Evolutionary conservation across 345 rosid species (phyloP).

Genomic region (Ceriops zippeliana): DNA sequence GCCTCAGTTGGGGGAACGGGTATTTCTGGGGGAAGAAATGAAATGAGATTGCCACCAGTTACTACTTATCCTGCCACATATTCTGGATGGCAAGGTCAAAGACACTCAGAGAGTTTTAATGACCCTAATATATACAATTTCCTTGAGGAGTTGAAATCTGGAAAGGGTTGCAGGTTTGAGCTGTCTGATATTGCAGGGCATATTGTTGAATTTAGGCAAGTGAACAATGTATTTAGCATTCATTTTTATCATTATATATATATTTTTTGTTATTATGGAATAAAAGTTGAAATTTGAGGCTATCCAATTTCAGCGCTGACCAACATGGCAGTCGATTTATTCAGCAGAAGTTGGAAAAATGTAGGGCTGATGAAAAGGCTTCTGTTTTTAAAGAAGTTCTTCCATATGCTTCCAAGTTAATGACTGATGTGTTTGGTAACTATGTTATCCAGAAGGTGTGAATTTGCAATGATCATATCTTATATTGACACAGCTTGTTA

Average conservation of each 20-base stretch:
- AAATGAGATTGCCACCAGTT: constrained; percentile 51
- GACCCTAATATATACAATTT: constrained; percentile 66
- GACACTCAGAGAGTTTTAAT: constrained; percentile 52
- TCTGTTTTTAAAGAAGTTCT: constrained; percentile 86
- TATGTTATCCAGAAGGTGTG: constrained; percentile 95
- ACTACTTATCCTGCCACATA: constrained; percentile 54
- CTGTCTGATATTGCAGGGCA: constrained; percentile 79
- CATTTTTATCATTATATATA: constrained; percentile 13
- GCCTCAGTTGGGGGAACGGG: constrained; percentile 59
- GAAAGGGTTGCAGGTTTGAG: constrained; percentile 76
- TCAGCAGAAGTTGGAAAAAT: constrained; percentile 91
- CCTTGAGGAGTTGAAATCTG: constrained; percentile 89
- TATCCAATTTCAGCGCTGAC: constrained; percentile 65
- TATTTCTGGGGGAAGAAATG: constrained; percentile 55
- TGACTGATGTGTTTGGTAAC: constrained; percentile 98
- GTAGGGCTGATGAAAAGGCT: constrained; percentile 69
- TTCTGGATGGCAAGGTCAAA: constrained; percentile 83
- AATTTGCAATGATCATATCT: background rate
- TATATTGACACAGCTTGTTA: background rate
- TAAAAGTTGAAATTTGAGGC: constrained; percentile 6
- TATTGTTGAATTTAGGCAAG: constrained; percentile 87
- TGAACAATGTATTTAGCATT: constrained; percentile 16
- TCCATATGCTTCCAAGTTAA: constrained; percentile 79
- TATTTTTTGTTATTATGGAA: background rate
- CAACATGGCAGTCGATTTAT: constrained; percentile 99